Evolutionary conservation across 345 rosid species (phyloP).

Genomic region (Orychophragmus violaceus): DNA sequence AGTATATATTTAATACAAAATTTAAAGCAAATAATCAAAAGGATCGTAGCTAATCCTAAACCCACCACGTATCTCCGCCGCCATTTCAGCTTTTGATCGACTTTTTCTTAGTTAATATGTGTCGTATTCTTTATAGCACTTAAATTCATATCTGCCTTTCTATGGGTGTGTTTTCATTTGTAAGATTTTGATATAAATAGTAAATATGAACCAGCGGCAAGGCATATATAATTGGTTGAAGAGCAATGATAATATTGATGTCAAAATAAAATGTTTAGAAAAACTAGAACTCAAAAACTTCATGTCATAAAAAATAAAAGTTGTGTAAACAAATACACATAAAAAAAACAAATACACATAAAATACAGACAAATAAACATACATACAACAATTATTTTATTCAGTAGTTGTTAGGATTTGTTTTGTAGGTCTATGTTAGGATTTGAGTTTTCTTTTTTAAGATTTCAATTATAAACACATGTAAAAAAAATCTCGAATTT

Average conservation of each 20-base stretch:
- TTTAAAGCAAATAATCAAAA: slow-evolving; percentile 19
- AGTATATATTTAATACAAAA: background rate
- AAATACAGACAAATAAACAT: background rate
- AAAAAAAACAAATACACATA: background rate
- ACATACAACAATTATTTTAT: background rate
- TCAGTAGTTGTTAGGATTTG: background rate
- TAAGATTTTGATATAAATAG: background rate
- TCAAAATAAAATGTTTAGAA: background rate
- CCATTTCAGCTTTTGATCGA: slow-evolving; percentile 24
- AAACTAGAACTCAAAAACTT: background rate
- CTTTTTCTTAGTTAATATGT: background rate
- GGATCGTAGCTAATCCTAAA: slow-evolving; percentile 19
- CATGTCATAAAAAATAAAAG: background rate
- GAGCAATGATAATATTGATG: background rate
- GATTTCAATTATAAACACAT: background rate
- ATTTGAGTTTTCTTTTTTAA: background rate
- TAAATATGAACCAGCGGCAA: background rate
- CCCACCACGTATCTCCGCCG: slow-evolving; percentile 40
- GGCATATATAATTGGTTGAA: background rate
- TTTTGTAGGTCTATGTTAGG: background rate
- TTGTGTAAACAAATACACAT: background rate
- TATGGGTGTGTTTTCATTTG: background rate
- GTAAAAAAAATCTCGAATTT: background rate
- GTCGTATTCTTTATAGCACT: background rate
- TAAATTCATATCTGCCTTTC: background rate